Evolutionary conservation across 2,329 filamentous ascomycete genomes (phyloP).

Genomic region (Claviceps cyperi): DNA sequence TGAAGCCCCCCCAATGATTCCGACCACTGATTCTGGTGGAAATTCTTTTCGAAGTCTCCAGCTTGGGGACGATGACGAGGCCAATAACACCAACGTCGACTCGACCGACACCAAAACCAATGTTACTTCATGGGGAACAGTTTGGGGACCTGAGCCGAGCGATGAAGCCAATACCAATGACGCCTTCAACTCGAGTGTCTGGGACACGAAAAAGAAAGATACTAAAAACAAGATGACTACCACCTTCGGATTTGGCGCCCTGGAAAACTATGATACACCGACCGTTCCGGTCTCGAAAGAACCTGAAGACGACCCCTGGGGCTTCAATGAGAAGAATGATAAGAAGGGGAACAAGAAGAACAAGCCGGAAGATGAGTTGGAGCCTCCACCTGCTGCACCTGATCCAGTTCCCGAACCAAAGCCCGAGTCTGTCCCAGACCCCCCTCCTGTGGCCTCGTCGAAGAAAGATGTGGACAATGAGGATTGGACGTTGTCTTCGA

Average conservation of each 20-base stretch:
- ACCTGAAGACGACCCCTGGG: slow-evolving; percentile 18
- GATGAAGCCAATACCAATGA: slow-evolving; percentile 19
- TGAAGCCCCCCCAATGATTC: slow-evolving; percentile 14
- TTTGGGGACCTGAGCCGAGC: slow-evolving; percentile 26
- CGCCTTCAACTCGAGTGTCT: slow-evolving; percentile 31
- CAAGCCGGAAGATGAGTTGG: slow-evolving; percentile 2
- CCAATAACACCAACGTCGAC: slow-evolving; percentile 42
- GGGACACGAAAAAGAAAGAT: slow-evolving; percentile 32
- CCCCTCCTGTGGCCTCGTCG: background rate
- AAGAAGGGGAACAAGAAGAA: slow-evolving; percentile 27
- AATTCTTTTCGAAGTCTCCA: slow-evolving; percentile 52
- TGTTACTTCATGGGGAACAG: slow-evolving; percentile 46
- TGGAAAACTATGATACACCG: slow-evolving; percentile 26
- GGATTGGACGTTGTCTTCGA: slow-evolving; percentile 38
- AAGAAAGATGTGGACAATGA: slow-evolving; percentile 7
- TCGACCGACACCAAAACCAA: slow-evolving; percentile 27
- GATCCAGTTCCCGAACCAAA: slow-evolving; percentile 12
- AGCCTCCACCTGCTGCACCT: slow-evolving; percentile 9
- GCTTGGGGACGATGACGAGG: slow-evolving; percentile 42
- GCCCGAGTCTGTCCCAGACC: slow-evolving; percentile 11
- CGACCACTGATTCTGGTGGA: slow-evolving; percentile 29
- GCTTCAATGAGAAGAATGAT: slow-evolving; percentile 14
- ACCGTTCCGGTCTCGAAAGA: slow-evolving; percentile 19
- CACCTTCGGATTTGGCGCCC: slow-evolving; percentile 32
- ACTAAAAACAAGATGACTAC: slow-evolving; percentile 37